A percentile compares a stretch with the other conserved stretches of the same genome.
phyloP scores from a whole-genome alignment of 2,329 filamentous ascomycete genomes.

The Akanthomyces muscarius region DNA sequence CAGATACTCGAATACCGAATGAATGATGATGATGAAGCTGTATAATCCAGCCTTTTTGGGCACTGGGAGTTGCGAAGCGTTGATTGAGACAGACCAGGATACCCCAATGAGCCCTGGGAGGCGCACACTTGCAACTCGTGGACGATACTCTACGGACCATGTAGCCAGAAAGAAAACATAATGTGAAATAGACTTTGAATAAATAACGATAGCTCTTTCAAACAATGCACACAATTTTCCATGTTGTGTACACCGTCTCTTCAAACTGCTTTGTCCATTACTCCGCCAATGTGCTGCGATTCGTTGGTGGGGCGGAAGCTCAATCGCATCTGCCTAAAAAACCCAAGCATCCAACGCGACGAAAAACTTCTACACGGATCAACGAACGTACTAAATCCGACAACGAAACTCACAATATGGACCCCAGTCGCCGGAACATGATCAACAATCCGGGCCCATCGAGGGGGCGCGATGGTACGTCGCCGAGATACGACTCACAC shows the following conservation, averaged over 20 bases:
- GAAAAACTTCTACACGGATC: neutral
- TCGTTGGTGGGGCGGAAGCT: slow-evolving; percentile 11
- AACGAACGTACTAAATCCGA: neutral
- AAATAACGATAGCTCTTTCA: neutral
- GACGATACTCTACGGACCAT: neutral
- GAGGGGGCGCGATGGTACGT: slow-evolving; percentile 47
- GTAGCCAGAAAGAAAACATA: neutral
- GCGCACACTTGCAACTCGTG: neutral
- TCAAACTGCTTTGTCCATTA: neutral
- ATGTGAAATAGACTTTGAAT: neutral
- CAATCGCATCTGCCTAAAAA: slow-evolving; percentile 13
- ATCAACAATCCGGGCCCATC: slow-evolving; percentile 38
- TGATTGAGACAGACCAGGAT: neutral
- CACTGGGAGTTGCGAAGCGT: neutral
- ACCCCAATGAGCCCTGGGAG: neutral
- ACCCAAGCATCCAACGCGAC: neutral
- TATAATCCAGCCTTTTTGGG: neutral
- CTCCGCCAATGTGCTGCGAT: neutral
- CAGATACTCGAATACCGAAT: neutral
- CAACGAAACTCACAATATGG: slow-evolving; percentile 37
- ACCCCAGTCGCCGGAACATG: slow-evolving; percentile 53
- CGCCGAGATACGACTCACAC: slow-evolving; percentile 51
- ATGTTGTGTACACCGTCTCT: neutral
- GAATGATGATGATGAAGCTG: neutral
- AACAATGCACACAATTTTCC: neutral